Evolutionary conservation across 345 rosid genomes (phyloP).

Genomic region (Luvunga scandens): DNA sequence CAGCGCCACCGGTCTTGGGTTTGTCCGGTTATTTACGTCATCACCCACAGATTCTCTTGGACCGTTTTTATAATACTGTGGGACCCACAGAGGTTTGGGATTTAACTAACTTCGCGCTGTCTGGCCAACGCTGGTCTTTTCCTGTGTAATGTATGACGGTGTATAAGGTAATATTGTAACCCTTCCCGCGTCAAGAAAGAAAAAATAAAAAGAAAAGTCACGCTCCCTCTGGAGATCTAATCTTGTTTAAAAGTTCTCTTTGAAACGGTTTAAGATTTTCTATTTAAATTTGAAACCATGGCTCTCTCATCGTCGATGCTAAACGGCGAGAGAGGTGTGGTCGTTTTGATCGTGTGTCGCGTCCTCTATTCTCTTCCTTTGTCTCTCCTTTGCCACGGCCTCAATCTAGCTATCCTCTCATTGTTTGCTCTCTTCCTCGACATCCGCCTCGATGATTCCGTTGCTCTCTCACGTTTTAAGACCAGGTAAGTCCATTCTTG

Average conservation of each 20-base stretch:
- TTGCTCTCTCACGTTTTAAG: conserved; percentile 38
- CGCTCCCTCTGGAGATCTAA: background rate
- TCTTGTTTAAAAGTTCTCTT: background rate
- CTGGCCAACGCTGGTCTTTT: background rate
- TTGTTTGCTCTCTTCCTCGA: conserved; percentile 63
- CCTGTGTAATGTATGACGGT: background rate
- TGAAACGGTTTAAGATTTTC: background rate
- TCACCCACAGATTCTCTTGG: background rate
- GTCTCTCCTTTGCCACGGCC: conserved; percentile 63
- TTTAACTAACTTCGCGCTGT: background rate
- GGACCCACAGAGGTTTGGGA: background rate
- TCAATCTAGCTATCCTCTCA: conserved; percentile 57
- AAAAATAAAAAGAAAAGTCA: no score
- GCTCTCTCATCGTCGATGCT: conserved; percentile 30
- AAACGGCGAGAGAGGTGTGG: conserved; percentile 89
- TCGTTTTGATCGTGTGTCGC: conserved; percentile 47
- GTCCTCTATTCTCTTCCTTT: conserved; percentile 58
- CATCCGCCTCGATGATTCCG: conserved; percentile 48
- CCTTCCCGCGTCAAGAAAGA: conserved; percentile 15
- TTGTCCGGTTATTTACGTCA: background rate
- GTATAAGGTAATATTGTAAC: no score
- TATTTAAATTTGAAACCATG: conserved; percentile 11
- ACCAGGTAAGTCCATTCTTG: conserved; percentile 41
- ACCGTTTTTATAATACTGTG: background rate
- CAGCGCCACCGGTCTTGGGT: background rate